A percentile compares a stretch with the other conserved stretches of the same genome.
phyloP scores from a whole-genome alignment of 345 rosid species.

The Aethionema arabicum region DNA sequence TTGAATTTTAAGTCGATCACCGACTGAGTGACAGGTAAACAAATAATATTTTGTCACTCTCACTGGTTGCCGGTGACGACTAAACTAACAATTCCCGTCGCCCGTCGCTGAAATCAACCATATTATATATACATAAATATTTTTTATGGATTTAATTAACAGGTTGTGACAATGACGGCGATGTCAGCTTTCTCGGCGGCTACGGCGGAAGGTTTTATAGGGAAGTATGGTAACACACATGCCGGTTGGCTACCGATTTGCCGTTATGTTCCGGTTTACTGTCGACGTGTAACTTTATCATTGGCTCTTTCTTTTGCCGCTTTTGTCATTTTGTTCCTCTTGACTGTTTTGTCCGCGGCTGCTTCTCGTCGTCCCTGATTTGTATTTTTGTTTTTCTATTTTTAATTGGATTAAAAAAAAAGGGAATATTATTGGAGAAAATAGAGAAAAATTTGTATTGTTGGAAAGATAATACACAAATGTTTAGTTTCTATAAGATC shows the following conservation, averaged over 20 bases:
- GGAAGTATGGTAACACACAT: slow-evolving; percentile 51
- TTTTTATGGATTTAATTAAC: slow-evolving; percentile 15
- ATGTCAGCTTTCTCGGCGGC: slow-evolving; percentile 58
- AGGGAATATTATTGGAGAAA: not conserved
- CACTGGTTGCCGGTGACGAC: too few species aligned
- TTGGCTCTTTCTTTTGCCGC: slow-evolving; percentile 39
- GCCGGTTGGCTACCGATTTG: slow-evolving; percentile 76
- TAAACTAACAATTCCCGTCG: too few species aligned
- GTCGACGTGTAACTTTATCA: slow-evolving; percentile 41
- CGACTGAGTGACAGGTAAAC: too few species aligned
- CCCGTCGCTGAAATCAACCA: too few species aligned
- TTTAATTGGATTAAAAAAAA: not conserved
- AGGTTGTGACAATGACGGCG: slow-evolving; percentile 47
- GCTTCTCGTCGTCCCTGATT: slow-evolving; percentile 42
- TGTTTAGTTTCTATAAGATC: too few species aligned
- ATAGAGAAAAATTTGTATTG: too few species aligned
- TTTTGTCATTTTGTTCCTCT: slow-evolving; percentile 40
- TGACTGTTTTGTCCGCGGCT: slow-evolving; percentile 50
- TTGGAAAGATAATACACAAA: too few species aligned
- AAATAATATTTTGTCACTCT: too few species aligned
- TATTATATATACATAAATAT: not conserved
- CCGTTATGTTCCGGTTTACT: slow-evolving; percentile 43
- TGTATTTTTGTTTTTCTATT: not conserved
- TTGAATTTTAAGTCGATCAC: too few species aligned
- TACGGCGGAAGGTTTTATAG: slow-evolving; percentile 51